Percentiles rank a stretch among this genome's conserved stretches.
Conservation (phyloP, 2,329 filamentous ascomycete species). For the Colletotrichum cordylinicola region DNA sequence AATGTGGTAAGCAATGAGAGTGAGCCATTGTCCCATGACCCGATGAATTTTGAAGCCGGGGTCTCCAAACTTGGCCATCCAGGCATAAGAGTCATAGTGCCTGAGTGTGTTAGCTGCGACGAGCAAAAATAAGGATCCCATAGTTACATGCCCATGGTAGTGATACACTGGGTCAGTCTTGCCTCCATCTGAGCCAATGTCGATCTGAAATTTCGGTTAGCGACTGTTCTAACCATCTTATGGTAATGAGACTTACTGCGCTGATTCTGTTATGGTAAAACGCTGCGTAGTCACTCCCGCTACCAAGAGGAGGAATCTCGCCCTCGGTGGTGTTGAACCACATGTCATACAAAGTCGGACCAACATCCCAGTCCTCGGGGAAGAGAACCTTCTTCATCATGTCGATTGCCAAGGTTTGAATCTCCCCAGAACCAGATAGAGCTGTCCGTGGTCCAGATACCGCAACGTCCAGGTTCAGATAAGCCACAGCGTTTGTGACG, state of each 20-base stretch:
- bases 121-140: accelerated
- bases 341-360: slow-evolving; percentile 14
- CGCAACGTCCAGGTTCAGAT: slow-evolving; percentile 57
- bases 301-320: slow-evolving; percentile 2
- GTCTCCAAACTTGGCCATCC: slow-evolving; percentile 58
- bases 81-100: slow-evolving; percentile 40
- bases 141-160: neutral
- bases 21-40: slow-evolving; percentile 47
- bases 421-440: slow-evolving; percentile 23
- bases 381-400: slow-evolving; percentile 20
- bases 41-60: slow-evolving; percentile 54
- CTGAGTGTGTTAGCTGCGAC: neutral
- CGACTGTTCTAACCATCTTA: neutral
- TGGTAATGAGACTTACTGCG: neutral
- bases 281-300: slow-evolving; percentile 3
- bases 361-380: slow-evolving; percentile 10
- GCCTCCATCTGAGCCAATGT: slow-evolving; percentile 10
- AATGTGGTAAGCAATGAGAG: slow-evolving; percentile 13
- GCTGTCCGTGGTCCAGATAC: slow-evolving; percentile 49
- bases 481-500: slow-evolving; percentile 27
- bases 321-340: slow-evolving; percentile 15
- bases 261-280: slow-evolving; percentile 15
- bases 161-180: slow-evolving; percentile 13
- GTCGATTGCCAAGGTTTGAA: slow-evolving; percentile 2
- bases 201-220: neutral